Conservation (phyloP, 2,329 filamentous ascomycete species). For the Pseudocercospora cruenta region DNA sequence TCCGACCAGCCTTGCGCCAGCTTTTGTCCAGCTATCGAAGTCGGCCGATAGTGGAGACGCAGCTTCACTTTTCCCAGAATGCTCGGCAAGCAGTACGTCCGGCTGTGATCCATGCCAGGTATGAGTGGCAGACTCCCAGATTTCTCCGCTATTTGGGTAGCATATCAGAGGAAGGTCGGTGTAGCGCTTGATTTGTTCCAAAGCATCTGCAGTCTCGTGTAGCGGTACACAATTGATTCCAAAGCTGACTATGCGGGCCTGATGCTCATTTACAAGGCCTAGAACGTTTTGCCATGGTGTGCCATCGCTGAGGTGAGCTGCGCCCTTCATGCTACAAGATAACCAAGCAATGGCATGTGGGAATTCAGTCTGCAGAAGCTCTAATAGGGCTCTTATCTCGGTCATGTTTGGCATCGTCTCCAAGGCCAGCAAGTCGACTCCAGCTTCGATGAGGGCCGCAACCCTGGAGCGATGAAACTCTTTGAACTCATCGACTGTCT, state of each 20-base stretch:
- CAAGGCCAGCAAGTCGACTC: conserved; percentile 49
- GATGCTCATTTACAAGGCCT: conserved; percentile 33
- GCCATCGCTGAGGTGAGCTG: conserved; percentile 46
- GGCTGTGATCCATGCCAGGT: conserved; percentile 36
- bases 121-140: conserved; percentile 48
- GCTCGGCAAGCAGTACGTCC: conserved; percentile 32
- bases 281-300: conserved; percentile 43
- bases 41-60: conserved; percentile 16
- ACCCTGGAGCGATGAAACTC: conserved; percentile 51
- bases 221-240: conserved; percentile 52
- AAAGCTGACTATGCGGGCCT: conserved; percentile 44
- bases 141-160: conserved; percentile 55
- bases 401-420: conserved; percentile 50
- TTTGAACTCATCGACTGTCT: conserved; percentile 38
- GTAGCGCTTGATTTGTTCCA: conserved; percentile 38
- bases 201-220: conserved; percentile 38
- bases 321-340: conserved; percentile 45
- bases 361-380: conserved; percentile 46
- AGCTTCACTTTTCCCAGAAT: conserved; percentile 28
- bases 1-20: conserved; percentile 49
- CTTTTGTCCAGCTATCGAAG: conserved; percentile 36
- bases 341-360: conserved; percentile 45
- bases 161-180: conserved; percentile 40
- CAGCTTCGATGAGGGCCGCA: conserved; percentile 44
- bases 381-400: conserved; percentile 46